Evolutionary conservation across 2,329 filamentous ascomycete species (phyloP), one percentile per base, ranked within the genome.

Genomic region (Fonsecaea multimorphosa): DNA sequence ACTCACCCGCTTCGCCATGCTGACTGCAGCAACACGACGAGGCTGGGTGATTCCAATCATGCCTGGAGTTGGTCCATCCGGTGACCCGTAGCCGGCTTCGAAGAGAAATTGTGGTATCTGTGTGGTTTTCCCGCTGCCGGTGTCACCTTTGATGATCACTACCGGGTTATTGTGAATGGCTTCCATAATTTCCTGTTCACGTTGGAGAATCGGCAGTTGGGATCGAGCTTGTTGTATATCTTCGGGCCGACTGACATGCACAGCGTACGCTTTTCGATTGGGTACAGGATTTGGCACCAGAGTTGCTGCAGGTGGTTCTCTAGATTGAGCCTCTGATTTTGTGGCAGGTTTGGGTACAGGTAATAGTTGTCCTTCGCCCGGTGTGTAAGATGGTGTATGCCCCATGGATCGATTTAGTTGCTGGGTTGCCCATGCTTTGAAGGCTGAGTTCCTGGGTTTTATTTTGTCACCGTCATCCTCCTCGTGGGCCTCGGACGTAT

Each of bases 141-240:
- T 99, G 14, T 93, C 90, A 78, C 95, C 95, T 80, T 94, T 97
- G 7, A 99, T 87, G 11, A 99, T 90, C 1, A 97, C 91, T 2
- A 92, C 88, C 59, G 94, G 86, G 76, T 97, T 91, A 75, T 94
- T 94, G 78, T 97, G 90, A 56, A 99, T 92, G 0, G 93, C 93
- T 78, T 99, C 95, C 93, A 99, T 98, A 32, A 99, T 93, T 73
- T 90, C 93, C 75, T 99, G 95, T 77, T 99, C 95, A 76, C 98
- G 93, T 1, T 91, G 91, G 1, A 98, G 92, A 0, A 99, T 91
- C 0, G 95, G 95, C 16, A 99, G 84, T 63, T 91, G 87, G 54
- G 96, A 78, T 12, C 95, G 88, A 11, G 89, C 87, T 55, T 89
- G 86, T 75, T 97, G 92, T 24, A 98, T 90, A 19, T 90, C 89